Conservation (phyloP, 306 rosid genomes). For the Mimosa pudica region DNA sequence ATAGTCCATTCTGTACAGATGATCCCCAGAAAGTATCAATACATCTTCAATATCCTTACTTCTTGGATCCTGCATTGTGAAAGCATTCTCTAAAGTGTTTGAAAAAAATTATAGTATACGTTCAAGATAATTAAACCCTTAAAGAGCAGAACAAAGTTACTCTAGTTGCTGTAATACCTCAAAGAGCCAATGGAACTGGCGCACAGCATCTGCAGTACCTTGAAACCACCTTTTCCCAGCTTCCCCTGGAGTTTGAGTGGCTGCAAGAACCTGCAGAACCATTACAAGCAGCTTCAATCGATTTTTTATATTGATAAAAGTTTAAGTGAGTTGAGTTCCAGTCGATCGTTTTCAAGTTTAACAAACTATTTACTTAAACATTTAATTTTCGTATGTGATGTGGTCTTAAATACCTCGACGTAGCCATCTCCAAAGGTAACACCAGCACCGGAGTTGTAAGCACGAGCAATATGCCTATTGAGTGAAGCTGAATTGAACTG, state of each 20-base stretch:
- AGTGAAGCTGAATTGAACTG: conserved; percentile 96
- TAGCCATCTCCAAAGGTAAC: conserved; percentile 83
- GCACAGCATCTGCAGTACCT: conserved; percentile 98
- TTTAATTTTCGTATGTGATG: background rate
- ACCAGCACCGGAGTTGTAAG: conserved; percentile 82
- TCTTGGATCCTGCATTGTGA: conserved; percentile 57
- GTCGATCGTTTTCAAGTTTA: background rate
- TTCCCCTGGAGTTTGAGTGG: conserved; percentile 97
- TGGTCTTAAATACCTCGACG: conserved; percentile 64
- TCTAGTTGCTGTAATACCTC: conserved; percentile 58
- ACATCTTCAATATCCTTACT: conserved; percentile 73
- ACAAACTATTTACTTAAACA: background rate
- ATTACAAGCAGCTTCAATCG: conserved; percentile 12
- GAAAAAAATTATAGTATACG: background rate
- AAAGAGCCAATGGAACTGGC: conserved; percentile 98
- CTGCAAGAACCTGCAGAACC: conserved; percentile 84
- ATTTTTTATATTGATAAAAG: background rate
- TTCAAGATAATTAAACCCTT: background rate
- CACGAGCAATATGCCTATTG: conserved; percentile 89
- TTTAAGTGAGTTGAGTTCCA: too few species aligned
- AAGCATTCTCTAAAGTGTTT: conserved; percentile 8
- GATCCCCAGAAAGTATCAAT: conserved; percentile 71
- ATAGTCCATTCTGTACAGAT: conserved; percentile 90
- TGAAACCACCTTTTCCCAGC: conserved; percentile 88
- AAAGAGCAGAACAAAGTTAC: background rate